Conservation (phyloP, 192 early-diverging fungal genomes). For the Backusella tuberculispora region DNA sequence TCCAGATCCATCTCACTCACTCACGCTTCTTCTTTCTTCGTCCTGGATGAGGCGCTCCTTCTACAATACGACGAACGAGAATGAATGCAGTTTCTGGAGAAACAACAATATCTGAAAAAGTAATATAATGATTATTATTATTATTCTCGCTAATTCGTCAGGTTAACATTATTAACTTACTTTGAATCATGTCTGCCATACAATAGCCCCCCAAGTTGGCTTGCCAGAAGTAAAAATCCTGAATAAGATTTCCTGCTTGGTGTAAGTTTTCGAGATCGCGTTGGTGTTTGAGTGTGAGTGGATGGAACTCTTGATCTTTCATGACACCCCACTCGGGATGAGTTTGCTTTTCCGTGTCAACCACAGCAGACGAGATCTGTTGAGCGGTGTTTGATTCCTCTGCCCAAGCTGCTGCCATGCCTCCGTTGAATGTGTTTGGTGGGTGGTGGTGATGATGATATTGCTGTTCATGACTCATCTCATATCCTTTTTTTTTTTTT, state of each 20-base stretch:
- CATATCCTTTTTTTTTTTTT: background rate
- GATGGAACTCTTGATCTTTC: slow-evolving; percentile 43
- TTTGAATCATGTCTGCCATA: slow-evolving; percentile 45
- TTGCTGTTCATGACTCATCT: slow-evolving; percentile 11
- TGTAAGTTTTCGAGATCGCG: slow-evolving; percentile 46
- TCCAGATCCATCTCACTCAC: slow-evolving; percentile 14
- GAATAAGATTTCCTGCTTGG: slow-evolving; percentile 24
- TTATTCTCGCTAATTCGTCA: background rate
- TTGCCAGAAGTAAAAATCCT: slow-evolving; percentile 45
- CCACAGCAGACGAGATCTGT: background rate
- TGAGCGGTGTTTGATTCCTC: background rate
- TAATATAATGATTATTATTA: background rate
- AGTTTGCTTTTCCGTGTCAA: slow-evolving; percentile 19
- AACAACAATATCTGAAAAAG: slow-evolving; percentile 31
- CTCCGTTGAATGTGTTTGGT: slow-evolving; percentile 6
- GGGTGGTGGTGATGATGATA: background rate
- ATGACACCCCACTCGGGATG: slow-evolving; percentile 45
- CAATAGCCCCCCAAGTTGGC: slow-evolving; percentile 43
- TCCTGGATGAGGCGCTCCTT: slow-evolving; percentile 42
- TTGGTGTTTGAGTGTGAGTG: slow-evolving; percentile 40
- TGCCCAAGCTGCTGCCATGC: background rate
- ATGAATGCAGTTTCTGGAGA: slow-evolving; percentile 33
- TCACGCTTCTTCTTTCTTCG: slow-evolving; percentile 35
- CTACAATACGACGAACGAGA: slow-evolving; percentile 37
- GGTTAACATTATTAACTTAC: slow-evolving; percentile 21